Percentiles rank a stretch among this genome's conserved stretches.
Evolutionary conservation across 2,329 filamentous ascomycete species (phyloP).

Genomic region (Fusarium staphyleae): DNA sequence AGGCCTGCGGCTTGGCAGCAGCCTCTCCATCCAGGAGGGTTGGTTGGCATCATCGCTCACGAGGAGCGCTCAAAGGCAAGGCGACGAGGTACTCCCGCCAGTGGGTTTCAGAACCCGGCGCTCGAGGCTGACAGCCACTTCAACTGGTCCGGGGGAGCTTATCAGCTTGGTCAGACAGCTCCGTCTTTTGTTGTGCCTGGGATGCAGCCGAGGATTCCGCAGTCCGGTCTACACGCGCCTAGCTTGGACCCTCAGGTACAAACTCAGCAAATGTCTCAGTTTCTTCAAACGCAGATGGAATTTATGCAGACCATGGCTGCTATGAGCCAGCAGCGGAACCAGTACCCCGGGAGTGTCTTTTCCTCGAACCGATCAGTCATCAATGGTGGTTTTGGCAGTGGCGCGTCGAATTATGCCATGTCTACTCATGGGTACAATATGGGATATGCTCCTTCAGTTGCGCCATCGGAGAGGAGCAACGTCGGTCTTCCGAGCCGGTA

Average conservation of each 20-base stretch:
- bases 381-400: neutral
- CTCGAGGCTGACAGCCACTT: conserved; percentile 18
- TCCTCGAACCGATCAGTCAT: neutral
- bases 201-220: neutral
- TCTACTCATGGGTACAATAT: conserved; percentile 3
- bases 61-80: conserved; percentile 22
- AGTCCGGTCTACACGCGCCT: neutral
- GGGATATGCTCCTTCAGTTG: conserved; percentile 16
- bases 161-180: neutral
- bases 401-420: neutral
- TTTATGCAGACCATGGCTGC: conserved; percentile 16
- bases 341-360: neutral
- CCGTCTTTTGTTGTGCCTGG: neutral
- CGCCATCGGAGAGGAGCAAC: conserved; percentile 26
- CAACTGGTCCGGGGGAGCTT: neutral
- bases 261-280: neutral
- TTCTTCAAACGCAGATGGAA: conserved; percentile 17
- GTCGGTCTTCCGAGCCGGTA: conserved; percentile 30
- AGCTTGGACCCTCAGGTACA: neutral
- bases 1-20: conserved; percentile 3
- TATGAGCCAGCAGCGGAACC: conserved; percentile 7
- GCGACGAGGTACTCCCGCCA: conserved; percentile 16
- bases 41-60: conserved; percentile 24
- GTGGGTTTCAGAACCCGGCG: conserved; percentile 21
- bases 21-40: conserved; percentile 11